These are phyloP conservation scores for Candida silvicultrix DNA, from an alignment of 805 yeast species.

Conservation along the genomic window DNA sequence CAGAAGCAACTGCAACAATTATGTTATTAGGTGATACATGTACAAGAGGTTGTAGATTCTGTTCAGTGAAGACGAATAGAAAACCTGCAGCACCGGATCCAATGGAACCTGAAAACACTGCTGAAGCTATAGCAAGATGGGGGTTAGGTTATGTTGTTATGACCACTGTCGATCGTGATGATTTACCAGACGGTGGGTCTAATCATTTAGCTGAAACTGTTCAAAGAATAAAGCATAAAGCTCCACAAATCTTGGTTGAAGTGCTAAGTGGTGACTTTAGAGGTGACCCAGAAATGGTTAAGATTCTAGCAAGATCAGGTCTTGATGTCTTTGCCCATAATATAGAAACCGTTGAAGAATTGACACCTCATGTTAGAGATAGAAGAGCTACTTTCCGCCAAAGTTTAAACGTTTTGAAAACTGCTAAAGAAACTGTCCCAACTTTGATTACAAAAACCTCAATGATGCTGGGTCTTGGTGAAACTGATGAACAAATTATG, in stretches of 20 bases:
- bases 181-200: constrained; percentile 88
- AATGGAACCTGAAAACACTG: constrained; percentile 95
- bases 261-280: constrained; percentile 92
- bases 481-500: constrained; percentile 82
- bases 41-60: constrained; percentile 98
- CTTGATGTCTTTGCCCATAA: constrained; percentile 97
- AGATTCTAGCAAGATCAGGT: constrained; percentile 76
- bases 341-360: constrained; percentile 89
- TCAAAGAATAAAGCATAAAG: constrained; percentile 70
- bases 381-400: constrained; percentile 95
- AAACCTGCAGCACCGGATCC: constrained; percentile 88
- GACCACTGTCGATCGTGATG: constrained; percentile 97
- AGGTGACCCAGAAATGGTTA: constrained; percentile 81
- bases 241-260: constrained; percentile 89
- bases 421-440: constrained; percentile 77
- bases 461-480: constrained; percentile 95
- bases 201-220: constrained; percentile 88
- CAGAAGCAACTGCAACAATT: constrained; percentile 94
- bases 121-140: constrained; percentile 96
- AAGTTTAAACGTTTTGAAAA: constrained; percentile 65
- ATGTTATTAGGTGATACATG: constrained; percentile 99
- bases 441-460: constrained; percentile 86
- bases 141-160: constrained; percentile 96
- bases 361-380: constrained; percentile 94
- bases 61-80: constrained; percentile 92